Evolutionary conservation across 2,329 filamentous ascomycete species (phyloP), one percentile per base, ranked within the genome.

Genomic region (Domatiomyces catenatus): DNA sequence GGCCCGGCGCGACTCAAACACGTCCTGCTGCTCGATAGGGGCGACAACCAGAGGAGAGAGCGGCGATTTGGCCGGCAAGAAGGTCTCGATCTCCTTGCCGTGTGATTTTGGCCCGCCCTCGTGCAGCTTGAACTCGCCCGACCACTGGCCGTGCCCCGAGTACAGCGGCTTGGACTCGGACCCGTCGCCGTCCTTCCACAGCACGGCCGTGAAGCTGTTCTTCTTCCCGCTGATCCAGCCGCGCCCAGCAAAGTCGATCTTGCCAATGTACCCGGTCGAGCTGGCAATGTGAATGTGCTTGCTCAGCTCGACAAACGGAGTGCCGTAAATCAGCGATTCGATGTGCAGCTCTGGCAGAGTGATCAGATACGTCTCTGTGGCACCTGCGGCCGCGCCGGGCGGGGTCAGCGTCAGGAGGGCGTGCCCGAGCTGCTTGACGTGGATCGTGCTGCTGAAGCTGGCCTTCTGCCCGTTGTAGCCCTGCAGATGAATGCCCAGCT

Each of bases 401-500:
- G 61, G 63, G 44, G 64, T 70, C 52, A 95, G 71, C 47, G 86
- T 84, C 56, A 90, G 75, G 32, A 93, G 72, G 42, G 89, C 89
- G 63, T 95, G 89, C 36, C 90, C 90, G 59, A 93, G 83, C 70
- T 94, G 87, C 75, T 93, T 94, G 63, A 98, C 84, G 62, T 90
- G 84, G 67, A 96, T 95, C 44, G 90, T 94, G 59, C 84, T 83
- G 55, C 84, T 86, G 69, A 98, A 95, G 15, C 87, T 93, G 3
- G 90, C 89, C 67, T 94, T 96, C 65, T 96, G 92, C 15, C 86
- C 90, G 63, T 96, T 95, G 71, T 94, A 95, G 49, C 90, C 90
- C 71, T 80, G 74, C 19, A 83, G 66, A 60, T 72, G 58, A 47
- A 96, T 80, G 52, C 88, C 87, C 55, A 92, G 80, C 63, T 86